Evolutionary conservation across 306 rosid genomes (phyloP), one percentile per base, ranked within the genome.

Genomic region (Trifolium subterraneum): DNA sequence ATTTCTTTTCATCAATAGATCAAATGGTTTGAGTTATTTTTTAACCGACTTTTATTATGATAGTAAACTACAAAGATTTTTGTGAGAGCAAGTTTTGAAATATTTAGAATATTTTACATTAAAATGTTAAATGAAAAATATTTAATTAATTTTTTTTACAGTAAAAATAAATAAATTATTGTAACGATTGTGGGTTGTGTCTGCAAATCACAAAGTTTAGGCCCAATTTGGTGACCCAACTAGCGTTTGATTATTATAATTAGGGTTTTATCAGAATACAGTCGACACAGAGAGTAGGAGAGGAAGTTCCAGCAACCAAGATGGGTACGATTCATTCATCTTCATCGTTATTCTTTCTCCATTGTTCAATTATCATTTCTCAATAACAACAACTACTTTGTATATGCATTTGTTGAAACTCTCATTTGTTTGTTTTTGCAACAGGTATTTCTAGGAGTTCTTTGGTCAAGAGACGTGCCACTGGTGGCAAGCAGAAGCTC

Each of bases 371-470:
- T 71, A 3, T 7, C 5, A n/a, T n/a, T n/a, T n/a, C n/a, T n/a
- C n/a, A n/a, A n/a, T n/a, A 7, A 25, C 12, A 11, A 11, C 20
- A 39, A 39, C 11, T 25, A 4, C 4, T 48, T 2, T 1, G 2
- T 15, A 6, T 3, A 29, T 29, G 33, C 33, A 29, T 27, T 14
- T 6, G 14, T 38, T 54, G 13, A 36, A 8, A 5, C 6, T 35
- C 45, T 60, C 1, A 78, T 70, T 58, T 22, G 27, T 23, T 0
- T 29, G 41, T 20, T 50, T 33, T 47, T 22, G 63, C 18, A 41
- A 23, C 68, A 79, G 83, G 83, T 66, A 79, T 79, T 72, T 79
- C 83, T 10, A 65, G 83, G 74, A 78, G 73, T 66, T 79, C 83
- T 3, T 72, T 79, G 79, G 79, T 72, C 74, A 79, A 79, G 74